Percentiles rank a stretch among this genome's conserved stretches.
Conservation (phyloP, 139 green algal species). For the Nannochloris sp. region DNA sequence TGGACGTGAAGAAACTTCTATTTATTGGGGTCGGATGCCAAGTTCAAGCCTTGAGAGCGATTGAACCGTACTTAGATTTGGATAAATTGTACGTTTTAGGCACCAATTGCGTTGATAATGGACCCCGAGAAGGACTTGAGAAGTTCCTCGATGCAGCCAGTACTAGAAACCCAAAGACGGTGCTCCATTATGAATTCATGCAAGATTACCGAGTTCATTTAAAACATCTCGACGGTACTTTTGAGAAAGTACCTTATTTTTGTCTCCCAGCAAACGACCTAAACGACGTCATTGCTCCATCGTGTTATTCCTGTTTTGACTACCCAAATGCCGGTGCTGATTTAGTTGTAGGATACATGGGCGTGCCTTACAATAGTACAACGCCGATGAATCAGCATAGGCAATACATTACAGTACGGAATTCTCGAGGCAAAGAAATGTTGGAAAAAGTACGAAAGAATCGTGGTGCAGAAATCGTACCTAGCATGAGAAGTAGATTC, state of each 20-base stretch:
- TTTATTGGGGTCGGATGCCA: conserved; percentile 95
- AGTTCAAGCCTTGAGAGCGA: conserved; percentile 80
- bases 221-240: conserved; percentile 75
- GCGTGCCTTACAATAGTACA: conserved; percentile 61
- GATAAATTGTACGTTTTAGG: conserved; percentile 94
- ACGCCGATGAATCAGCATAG: conserved; percentile 79
- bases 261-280: conserved; percentile 89
- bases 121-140: conserved; percentile 64
- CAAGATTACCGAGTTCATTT: conserved; percentile 76
- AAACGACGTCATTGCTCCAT: conserved; percentile 89
- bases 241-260: conserved; percentile 95
- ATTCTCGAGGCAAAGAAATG: conserved; percentile 73
- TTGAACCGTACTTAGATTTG: conserved; percentile 81
- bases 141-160: conserved; percentile 86
- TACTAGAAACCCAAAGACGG: conserved; percentile 58
- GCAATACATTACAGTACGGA: conserved; percentile 90
- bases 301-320: conserved; percentile 95
- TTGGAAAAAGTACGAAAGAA: conserved; percentile 39
- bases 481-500: too few species aligned
- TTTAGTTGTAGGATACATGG: conserved; percentile 95
- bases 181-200: conserved; percentile 94
- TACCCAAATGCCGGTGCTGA: conserved; percentile 93
- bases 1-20: conserved; percentile 72
- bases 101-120: conserved; percentile 92
- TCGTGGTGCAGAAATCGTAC: conserved; percentile 25